Percentiles rank a stretch among this genome's conserved stretches.
phyloP scores from a whole-genome alignment of 2,329 filamentous ascomycete species.

The Verticillium nubilum region DNA sequence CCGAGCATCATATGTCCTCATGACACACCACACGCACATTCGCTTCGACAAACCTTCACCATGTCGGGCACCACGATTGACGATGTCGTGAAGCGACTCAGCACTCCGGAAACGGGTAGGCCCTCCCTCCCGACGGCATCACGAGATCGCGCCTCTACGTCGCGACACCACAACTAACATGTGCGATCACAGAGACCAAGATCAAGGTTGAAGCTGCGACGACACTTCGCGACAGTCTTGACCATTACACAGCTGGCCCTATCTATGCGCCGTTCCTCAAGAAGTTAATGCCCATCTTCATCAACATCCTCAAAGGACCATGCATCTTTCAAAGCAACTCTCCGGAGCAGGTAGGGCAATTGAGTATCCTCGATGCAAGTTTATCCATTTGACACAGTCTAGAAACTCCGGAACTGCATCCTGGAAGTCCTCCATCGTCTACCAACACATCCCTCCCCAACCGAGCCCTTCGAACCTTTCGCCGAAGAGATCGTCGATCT shows the following conservation, averaged over 20 bases:
- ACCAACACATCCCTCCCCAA: conserved; percentile 61
- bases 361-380: background rate
- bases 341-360: conserved; percentile 68
- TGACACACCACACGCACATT: background rate
- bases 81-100: conserved; percentile 57
- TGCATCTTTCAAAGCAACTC: conserved; percentile 90
- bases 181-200: conserved; percentile 60
- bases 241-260: conserved; percentile 74
- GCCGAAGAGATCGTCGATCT: conserved; percentile 85
- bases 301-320: conserved; percentile 75
- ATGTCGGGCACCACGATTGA: conserved; percentile 60
- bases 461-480: conserved; percentile 81
- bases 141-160: background rate
- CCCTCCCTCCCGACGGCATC: conserved; percentile 4
- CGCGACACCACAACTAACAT: conserved; percentile 7
- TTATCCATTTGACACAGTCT: background rate
- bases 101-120: conserved; percentile 50
- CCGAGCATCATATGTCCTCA: background rate
- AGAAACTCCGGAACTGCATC: conserved; percentile 87
- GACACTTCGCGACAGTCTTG: conserved; percentile 85
- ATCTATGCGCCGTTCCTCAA: conserved; percentile 79
- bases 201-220: conserved; percentile 76
- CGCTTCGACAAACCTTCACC: conserved; percentile 9
- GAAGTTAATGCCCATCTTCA: conserved; percentile 84
- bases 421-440: conserved; percentile 93